A percentile compares a stretch with the other conserved stretches of the same genome.
Evolutionary conservation across 78 protist species (phyloP).

Genomic region (Chrysochromulina parva): DNA sequence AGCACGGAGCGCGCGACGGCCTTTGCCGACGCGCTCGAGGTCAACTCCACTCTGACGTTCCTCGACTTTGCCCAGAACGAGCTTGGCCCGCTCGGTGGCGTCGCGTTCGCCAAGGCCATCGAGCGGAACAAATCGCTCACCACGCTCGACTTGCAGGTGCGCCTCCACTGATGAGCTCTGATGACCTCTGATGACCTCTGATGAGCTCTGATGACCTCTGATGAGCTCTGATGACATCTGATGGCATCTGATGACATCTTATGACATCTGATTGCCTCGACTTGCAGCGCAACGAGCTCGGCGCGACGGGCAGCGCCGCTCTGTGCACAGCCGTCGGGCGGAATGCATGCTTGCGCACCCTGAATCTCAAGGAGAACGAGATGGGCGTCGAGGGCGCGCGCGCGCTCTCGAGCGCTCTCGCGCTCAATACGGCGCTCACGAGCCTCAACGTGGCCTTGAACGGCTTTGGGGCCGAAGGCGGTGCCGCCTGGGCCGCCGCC

Average conservation of each 20-base stretch:
- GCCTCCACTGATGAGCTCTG: no score
- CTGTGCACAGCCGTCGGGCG: neutral
- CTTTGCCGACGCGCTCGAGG: neutral
- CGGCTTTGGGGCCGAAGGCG: neutral
- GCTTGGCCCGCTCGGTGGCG: neutral
- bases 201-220: no score
- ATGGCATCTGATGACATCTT: no score
- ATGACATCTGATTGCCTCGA: no score
- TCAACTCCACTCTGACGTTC: neutral
- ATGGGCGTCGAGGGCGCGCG: neutral
- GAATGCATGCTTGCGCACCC: no score
- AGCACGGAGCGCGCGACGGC: neutral
- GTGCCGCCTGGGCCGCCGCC: neutral
- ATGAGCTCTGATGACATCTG: no score
- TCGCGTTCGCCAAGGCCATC: neutral
- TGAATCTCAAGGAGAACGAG: neutral
- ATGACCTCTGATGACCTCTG: no score
- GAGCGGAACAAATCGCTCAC: no score
- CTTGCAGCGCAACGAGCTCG: no score
- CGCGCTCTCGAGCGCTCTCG: neutral
- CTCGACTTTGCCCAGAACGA: neutral
- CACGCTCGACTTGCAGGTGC: no score
- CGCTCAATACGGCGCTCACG: neutral
- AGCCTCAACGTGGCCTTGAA: neutral
- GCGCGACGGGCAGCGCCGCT: no score